Base-by-base conservation (phyloP, 106 monocot species). In the Vanilla planifolia region DNA sequence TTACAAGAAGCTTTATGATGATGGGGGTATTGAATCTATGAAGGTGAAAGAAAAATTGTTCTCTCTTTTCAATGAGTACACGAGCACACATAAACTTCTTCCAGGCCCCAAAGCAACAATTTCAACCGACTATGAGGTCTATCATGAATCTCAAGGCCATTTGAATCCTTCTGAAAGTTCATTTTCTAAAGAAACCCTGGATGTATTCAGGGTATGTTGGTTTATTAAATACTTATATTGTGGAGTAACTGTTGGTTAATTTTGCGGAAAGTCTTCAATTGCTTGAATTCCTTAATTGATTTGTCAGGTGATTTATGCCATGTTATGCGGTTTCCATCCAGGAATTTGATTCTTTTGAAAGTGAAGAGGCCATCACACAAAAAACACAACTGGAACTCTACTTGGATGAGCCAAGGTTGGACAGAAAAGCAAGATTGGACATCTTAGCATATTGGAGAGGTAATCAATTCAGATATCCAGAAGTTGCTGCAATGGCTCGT, bases 341-440 rank as follows among this genome's bases (percentile, higher is more conserved):
- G 64, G 62, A 63, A 29, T 63, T 63, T 63, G 62, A 63, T 35
- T 29, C 33, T 43, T 64, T 64, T 48, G 34, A 48, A 32, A 47
- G 64, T 22, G 44, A 48, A 32, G 44, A 48, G 33, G 29, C 21
- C 14, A 13, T 64, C 34, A 20, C 35, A 3, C 64, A 64, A 48
- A 64, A 64, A 64, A 13, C 64, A 48, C 28, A 64, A 48, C 50
- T 64, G 5, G 64, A 64, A 50, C 50, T 64, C 10, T 57, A 64
- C 23, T 64, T 64, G 26, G 64, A 64, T 50, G 64, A 64, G 28
- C 47, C 50, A 13, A 64, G 45, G 26, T 13, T 64, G 43, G 62
- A 63, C 30, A 63, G 62, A 42, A 63, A 46, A 28, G 32, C 62
- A 28, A 43, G 35, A 19, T 46, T 63, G 44, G 62, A 63, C 29